Percentiles rank a stretch among this genome's conserved stretches.
Evolutionary conservation across 1,284 basidiomycete genomes (phyloP).

Genomic region (Ganoderma sinense): DNA sequence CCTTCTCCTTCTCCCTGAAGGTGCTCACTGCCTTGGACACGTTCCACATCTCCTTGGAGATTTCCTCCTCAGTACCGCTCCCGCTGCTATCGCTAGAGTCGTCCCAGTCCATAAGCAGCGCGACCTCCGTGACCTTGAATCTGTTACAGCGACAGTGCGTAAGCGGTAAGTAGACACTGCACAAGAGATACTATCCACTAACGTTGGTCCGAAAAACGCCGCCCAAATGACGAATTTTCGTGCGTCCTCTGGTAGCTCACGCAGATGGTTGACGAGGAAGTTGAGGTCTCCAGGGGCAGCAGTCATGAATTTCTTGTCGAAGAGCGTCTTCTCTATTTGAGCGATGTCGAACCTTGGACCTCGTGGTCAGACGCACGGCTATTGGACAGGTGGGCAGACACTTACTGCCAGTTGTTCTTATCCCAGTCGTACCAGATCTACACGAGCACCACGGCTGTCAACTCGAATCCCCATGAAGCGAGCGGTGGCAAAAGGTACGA

Average conservation of each 20-base stretch:
- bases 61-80: conserved; percentile 57
- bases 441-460: conserved; percentile 1
- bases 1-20: conserved; percentile 40
- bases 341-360: conserved; percentile 56
- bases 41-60: conserved; percentile 53
- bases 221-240: conserved; percentile 73
- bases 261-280: conserved; percentile 66
- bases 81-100: conserved; percentile 55
- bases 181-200: conserved; percentile 31
- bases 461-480: neutral
- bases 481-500: conserved; percentile 23
- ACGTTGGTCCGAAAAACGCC: conserved; percentile 75
- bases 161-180: neutral
- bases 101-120: conserved; percentile 76
- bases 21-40: conserved; percentile 58
- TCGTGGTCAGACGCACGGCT: conserved; percentile 31
- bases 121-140: conserved; percentile 75
- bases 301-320: conserved; percentile 51
- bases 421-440: conserved; percentile 70
- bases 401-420: conserved; percentile 67
- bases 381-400: conserved; percentile 22
- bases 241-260: conserved; percentile 68
- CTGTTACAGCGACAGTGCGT: conserved; percentile 41
- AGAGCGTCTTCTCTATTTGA: conserved; percentile 60
- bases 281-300: conserved; percentile 66